These are phyloP conservation scores for Lipomyces anomalus DNA, from an alignment of 805 yeast species.

Conservation along the genomic window DNA sequence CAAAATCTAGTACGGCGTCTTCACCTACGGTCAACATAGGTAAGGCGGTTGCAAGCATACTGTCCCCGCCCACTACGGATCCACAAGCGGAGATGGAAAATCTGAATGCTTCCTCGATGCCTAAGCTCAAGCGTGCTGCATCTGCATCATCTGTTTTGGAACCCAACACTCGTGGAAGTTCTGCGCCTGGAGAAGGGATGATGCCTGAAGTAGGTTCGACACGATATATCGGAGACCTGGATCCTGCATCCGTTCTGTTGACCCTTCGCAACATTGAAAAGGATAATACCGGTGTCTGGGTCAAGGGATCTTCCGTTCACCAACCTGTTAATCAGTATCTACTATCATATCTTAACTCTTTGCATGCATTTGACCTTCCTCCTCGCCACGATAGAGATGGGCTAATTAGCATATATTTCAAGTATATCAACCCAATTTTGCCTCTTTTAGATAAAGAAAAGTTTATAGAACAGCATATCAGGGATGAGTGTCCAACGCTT, in stretches of 20 bases:
- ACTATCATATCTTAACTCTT: constrained; percentile 33
- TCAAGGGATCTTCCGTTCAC: constrained; percentile 30
- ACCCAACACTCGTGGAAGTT: not conserved
- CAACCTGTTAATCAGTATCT: constrained; percentile 31
- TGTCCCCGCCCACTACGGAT: too few species aligned
- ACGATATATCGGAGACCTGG: constrained; percentile 19
- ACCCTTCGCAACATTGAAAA: constrained; percentile 15
- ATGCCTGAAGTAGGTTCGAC: constrained; percentile 12
- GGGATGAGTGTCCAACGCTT: constrained; percentile 37
- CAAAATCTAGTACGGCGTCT: too few species aligned
- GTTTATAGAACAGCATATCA: constrained; percentile 36
- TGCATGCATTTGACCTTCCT: constrained; percentile 39
- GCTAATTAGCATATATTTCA: constrained; percentile 38
- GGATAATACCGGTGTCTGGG: constrained; percentile 33
- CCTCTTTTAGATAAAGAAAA: constrained; percentile 41
- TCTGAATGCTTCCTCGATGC: too few species aligned
- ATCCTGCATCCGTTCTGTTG: constrained; percentile 15
- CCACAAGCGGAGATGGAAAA: too few species aligned
- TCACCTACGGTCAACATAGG: too few species aligned
- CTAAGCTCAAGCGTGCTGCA: too few species aligned
- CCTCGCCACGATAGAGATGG: constrained; percentile 32
- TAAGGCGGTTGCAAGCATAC: not conserved
- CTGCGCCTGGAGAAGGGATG: constrained; percentile 1
- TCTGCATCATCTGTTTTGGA: not conserved
- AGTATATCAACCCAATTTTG: constrained; percentile 37